Percentiles rank a stretch among this genome's conserved stretches.
Evolutionary conservation across 352 stramenopile genomes (phyloP).

Genomic region (Globisporangium paroecandrum): DNA sequence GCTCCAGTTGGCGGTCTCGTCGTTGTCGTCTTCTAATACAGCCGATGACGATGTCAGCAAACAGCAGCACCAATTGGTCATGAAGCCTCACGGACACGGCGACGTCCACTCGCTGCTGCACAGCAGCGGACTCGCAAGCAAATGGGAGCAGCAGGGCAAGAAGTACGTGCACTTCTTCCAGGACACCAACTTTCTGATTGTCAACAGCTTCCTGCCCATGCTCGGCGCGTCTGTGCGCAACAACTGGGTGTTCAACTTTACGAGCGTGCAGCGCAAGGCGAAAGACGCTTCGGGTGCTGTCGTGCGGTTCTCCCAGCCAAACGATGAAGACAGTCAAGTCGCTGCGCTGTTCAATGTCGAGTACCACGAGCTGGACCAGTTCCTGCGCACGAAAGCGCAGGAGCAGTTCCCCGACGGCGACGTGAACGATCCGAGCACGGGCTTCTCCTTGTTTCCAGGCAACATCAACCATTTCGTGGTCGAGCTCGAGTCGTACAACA

Average conservation of each 20-base stretch:
- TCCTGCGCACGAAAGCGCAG: constrained; percentile 43
- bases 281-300: constrained; percentile 86
- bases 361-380: constrained; percentile 72
- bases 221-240: constrained; percentile 86
- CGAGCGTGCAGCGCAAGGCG: constrained; percentile 91
- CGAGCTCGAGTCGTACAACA: constrained; percentile 45
- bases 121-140: constrained; percentile 55
- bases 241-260: constrained; percentile 91
- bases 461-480: constrained; percentile 76
- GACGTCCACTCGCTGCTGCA: constrained; percentile 96
- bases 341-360: constrained; percentile 66
- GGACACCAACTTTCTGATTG: constrained; percentile 96
- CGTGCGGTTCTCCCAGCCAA: constrained; percentile 41
- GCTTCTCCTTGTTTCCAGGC: constrained; percentile 59
- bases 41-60: constrained; percentile 20
- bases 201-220: constrained; percentile 88
- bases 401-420: constrained; percentile 53
- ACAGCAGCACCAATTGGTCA: constrained; percentile 42
- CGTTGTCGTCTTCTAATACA: constrained; percentile 21
- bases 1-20: constrained; percentile 74
- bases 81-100: constrained; percentile 98
- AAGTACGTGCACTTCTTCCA: constrained; percentile 95
- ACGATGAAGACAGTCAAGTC: neutral
- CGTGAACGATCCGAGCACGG: constrained; percentile 50
- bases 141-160: constrained; percentile 79